Evolutionary conservation across 345 rosid species (phyloP), one percentile per base, ranked within the genome.

Genomic region (Conringia planisiliqua): DNA sequence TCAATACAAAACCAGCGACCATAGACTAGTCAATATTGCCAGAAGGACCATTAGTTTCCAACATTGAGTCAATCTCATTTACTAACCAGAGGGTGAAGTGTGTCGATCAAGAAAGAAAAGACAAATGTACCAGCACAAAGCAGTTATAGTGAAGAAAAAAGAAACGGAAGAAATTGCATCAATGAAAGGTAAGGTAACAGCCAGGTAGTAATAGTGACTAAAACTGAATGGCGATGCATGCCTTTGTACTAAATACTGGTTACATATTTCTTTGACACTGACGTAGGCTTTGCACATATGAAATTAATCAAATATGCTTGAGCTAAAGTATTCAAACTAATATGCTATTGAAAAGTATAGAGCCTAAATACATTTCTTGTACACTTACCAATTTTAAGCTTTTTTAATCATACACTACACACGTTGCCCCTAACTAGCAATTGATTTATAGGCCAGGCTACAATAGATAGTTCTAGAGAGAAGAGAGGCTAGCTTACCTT

Each of bases 401-500:
- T 20, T 30, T 42, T 17, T 32, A 55, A 12, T 52, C 77, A 63
- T 22, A 52, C 12, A 51, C 5, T 24, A 22, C 64, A 63, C 64
- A 36, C 56, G 57, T 33, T 65, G n/a, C 57, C 50, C 17, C 40
- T 27, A 24, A 63, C 54, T 66, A 57, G 33, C 5, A 35, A 57
- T 4, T 48, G 30, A 26, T 35, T n/a, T 74, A 20, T 29, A 58
- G 33, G 14, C 55, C 54, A 50, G 44, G 58, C 52, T 33, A 66
- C 42, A 71, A 40, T 22, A 60, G 55, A 68, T 20, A 68, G 63
- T 68, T 27, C 22, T 44, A 33, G 22, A 43, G 29, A 60, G 47
- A 70, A 26, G 26, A 62, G 17, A 58, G 22, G 44, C 47, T 66
- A 57, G 54, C 66, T 32, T 80, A 95, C 99, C 99, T 88, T 96